phyloP scores from a whole-genome alignment of 768 basidiomycete genomes.

The Amyloporia xantha region DNA sequence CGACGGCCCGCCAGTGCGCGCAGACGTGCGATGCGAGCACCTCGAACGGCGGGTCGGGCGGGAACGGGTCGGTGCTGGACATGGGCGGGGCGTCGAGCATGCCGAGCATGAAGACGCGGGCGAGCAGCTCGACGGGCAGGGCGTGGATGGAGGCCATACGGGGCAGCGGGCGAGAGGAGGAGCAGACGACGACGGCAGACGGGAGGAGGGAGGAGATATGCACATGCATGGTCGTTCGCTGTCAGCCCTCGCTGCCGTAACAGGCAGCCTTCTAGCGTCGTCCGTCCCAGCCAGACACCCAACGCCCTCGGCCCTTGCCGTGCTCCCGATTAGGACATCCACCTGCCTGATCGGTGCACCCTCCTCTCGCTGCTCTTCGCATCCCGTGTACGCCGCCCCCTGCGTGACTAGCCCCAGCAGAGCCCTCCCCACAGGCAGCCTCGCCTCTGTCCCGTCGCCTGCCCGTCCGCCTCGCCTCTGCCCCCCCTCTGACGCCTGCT shows the following conservation, averaged over 20 bases:
- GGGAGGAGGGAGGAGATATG: background rate
- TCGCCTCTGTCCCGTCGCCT: too few species aligned
- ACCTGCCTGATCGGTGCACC: too few species aligned
- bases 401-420: too few species aligned
- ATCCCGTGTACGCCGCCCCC: too few species aligned
- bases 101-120: constrained; percentile 45
- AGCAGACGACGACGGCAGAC: background rate
- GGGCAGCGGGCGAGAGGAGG: background rate
- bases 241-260: background rate
- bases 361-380: too few species aligned
- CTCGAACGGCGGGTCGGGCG: constrained; percentile 43
- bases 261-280: background rate
- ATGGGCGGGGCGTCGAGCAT: constrained; percentile 28
- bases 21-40: constrained; percentile 54
- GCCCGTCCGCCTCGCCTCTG: too few species aligned
- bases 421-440: too few species aligned
- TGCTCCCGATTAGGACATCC: too few species aligned
- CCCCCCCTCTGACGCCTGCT: too few species aligned
- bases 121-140: constrained; percentile 29
- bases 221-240: background rate
- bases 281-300: background rate
- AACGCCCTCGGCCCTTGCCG: too few species aligned
- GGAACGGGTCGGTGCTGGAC: constrained; percentile 25
- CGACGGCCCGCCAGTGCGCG: constrained; percentile 6
- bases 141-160: constrained; percentile 19